Percentiles rank a stretch among this genome's conserved stretches.
These are phyloP conservation scores for Ceratocystis papillata DNA, from an alignment of 2,329 filamentous ascomycete species.

Conservation along the genomic window DNA sequence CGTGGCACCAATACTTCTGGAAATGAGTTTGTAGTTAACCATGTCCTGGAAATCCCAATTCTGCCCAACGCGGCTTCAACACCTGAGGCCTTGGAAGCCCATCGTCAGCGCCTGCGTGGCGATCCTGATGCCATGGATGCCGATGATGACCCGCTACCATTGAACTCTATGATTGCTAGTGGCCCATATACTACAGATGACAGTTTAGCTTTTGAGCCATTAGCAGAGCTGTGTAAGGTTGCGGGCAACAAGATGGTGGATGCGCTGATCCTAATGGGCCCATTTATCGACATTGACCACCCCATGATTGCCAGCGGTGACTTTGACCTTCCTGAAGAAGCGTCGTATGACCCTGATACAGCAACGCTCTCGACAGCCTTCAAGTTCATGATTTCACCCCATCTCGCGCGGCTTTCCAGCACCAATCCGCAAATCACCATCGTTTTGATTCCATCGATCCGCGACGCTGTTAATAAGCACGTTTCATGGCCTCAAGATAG, in stretches of 20 bases:
- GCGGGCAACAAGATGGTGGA: constrained; percentile 68
- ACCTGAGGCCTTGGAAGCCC: constrained; percentile 51
- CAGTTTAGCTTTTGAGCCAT: constrained; percentile 79
- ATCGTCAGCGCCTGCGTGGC: constrained; percentile 58
- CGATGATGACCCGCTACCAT: constrained; percentile 41
- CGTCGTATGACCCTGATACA: constrained; percentile 59
- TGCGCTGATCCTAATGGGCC: constrained; percentile 66
- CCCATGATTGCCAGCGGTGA: constrained; percentile 73
- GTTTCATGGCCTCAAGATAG: constrained; percentile 67
- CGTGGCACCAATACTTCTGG: constrained; percentile 80
- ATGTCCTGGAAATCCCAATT: constrained; percentile 64
- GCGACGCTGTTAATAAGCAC: constrained; percentile 70
- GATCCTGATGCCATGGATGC: constrained; percentile 52
- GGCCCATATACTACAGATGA: constrained; percentile 90
- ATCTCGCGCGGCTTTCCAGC: constrained; percentile 57
- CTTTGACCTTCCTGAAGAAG: constrained; percentile 61
- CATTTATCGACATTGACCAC: constrained; percentile 86
- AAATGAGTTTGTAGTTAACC: constrained; percentile 65
- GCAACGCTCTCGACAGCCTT: constrained; percentile 76
- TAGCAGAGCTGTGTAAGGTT: constrained; percentile 68
- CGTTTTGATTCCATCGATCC: constrained; percentile 69
- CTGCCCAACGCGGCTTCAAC: constrained; percentile 64
- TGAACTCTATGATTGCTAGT: constrained; percentile 66
- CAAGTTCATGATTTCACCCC: constrained; percentile 63
- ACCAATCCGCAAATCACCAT: constrained; percentile 69